Percentiles rank a stretch among this genome's conserved stretches.
phyloP scores from a whole-genome alignment of 1,139 yeast genomes.

The Pichia inconspicua region DNA sequence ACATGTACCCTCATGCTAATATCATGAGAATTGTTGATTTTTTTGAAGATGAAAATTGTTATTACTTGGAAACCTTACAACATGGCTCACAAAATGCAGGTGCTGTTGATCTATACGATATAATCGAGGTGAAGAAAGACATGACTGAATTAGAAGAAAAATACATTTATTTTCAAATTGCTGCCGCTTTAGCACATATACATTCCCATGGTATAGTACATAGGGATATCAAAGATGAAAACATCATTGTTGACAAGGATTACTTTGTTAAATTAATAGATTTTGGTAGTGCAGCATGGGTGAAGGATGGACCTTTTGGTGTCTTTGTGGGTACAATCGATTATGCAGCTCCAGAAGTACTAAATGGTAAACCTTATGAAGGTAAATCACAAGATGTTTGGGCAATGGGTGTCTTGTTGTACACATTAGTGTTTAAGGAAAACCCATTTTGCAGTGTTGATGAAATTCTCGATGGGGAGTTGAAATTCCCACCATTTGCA shows the following conservation, averaged over 20 bases:
- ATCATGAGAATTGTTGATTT: conserved; percentile 79
- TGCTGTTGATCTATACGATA: conserved; percentile 85
- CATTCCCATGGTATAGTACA: conserved; percentile 87
- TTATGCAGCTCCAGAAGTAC: conserved; percentile 94
- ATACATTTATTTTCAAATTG: conserved; percentile 71
- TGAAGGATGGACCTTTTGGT: conserved; percentile 87
- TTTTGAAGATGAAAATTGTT: conserved; percentile 83
- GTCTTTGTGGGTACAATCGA: conserved; percentile 96
- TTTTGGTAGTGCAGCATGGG: conserved; percentile 91
- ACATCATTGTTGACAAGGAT: conserved; percentile 74
- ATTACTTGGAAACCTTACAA: conserved; percentile 83
- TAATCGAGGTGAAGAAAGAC: conserved; percentile 74
- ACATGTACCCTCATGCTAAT: conserved; percentile 74
- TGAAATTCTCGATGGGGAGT: conserved; percentile 85
- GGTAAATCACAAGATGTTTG: conserved; percentile 95
- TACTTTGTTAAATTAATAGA: conserved; percentile 81
- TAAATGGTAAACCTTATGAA: conserved; percentile 78
- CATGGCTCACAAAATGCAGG: conserved; percentile 67
- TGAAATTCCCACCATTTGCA: conserved; percentile 60
- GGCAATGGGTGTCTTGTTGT: conserved; percentile 88
- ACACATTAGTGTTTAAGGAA: conserved; percentile 87
- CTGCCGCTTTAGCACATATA: conserved; percentile 67
- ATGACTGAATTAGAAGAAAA: conserved; percentile 74
- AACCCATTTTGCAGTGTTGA: conserved; percentile 93
- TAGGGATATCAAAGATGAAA: conserved; percentile 92